phyloP scores from a whole-genome alignment of 2,329 filamentous ascomycete species.

The Fusarium beomiforme region DNA sequence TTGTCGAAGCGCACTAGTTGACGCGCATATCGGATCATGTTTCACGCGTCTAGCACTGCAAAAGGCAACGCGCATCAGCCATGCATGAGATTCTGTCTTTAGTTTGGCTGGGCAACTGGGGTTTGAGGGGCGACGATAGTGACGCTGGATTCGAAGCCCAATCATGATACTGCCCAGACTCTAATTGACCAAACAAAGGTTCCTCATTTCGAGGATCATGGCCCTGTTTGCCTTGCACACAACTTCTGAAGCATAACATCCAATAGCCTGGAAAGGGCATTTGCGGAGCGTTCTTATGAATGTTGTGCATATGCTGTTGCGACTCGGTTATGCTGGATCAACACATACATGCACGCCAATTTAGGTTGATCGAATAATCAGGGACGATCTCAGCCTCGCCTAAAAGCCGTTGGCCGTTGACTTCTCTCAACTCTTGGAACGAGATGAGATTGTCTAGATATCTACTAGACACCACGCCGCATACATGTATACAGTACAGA shows the following conservation, averaged over 20 bases:
- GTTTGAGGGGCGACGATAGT: slow-evolving; percentile 26
- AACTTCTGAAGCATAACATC: slow-evolving; percentile 10
- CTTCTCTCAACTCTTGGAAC: neutral
- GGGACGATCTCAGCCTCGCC: slow-evolving; percentile 42
- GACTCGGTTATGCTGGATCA: slow-evolving; percentile 16
- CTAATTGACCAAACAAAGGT: slow-evolving; percentile 40
- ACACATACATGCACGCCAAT: slow-evolving; percentile 27
- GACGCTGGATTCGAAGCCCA: slow-evolving; percentile 28
- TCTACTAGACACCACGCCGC: slow-evolving; percentile 11
- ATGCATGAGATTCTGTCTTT: slow-evolving; percentile 35
- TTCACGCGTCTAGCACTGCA: slow-evolving; percentile 44
- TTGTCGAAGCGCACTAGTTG: slow-evolving; percentile 44
- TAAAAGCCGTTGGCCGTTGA: slow-evolving; percentile 20
- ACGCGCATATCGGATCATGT: slow-evolving; percentile 47
- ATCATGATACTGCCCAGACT: slow-evolving; percentile 41
- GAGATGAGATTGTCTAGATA: slow-evolving; percentile 5
- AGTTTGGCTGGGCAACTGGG: slow-evolving; percentile 11
- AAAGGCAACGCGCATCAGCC: slow-evolving; percentile 44
- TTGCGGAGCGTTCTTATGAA: slow-evolving; percentile 15
- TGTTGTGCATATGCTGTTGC: slow-evolving; percentile 38
- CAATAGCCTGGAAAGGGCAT: neutral
- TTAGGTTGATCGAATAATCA: slow-evolving; percentile 20
- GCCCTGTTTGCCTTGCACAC: slow-evolving; percentile 31
- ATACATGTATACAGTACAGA: slow-evolving; percentile 31
- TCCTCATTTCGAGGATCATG: slow-evolving; percentile 20